A percentile compares a stretch with the other conserved stretches of the same genome.
Evolutionary conservation across 2,329 filamentous ascomycete genomes (phyloP).

Genomic region (Ophiosphaerella korrae): DNA sequence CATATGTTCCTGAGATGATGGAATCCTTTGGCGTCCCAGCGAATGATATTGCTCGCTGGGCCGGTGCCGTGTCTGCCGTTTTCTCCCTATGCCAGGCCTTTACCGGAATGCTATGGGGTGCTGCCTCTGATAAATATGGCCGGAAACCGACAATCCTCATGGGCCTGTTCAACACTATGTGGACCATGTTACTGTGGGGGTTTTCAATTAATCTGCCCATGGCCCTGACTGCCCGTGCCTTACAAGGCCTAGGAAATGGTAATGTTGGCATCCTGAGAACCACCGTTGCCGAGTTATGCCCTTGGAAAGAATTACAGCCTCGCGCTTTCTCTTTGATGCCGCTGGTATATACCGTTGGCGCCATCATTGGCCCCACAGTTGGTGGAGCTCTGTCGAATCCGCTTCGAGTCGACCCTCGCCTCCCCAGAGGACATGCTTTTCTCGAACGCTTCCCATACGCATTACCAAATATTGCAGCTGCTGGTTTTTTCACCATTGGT

Average conservation of each 20-base stretch:
- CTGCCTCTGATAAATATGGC: conserved; percentile 78
- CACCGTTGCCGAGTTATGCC: conserved; percentile 91
- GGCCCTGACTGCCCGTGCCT: conserved; percentile 76
- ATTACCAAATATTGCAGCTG: conserved; percentile 81
- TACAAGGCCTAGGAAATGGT: conserved; percentile 85
- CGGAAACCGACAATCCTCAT: conserved; percentile 84
- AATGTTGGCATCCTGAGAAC: conserved; percentile 86
- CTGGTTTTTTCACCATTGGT: conserved; percentile 77
- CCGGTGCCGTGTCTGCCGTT: conserved; percentile 86
- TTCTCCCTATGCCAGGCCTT: conserved; percentile 75
- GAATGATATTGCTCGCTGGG: conserved; percentile 63
- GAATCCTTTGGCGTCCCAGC: conserved; percentile 47
- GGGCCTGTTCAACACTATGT: conserved; percentile 77
- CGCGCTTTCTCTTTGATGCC: conserved; percentile 93
- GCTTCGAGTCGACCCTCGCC: conserved; percentile 70
- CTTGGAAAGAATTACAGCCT: conserved; percentile 82
- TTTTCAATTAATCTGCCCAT: conserved; percentile 78
- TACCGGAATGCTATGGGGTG: conserved; percentile 89
- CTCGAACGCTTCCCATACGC: conserved; percentile 80
- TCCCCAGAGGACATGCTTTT: conserved; percentile 69
- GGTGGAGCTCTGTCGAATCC: conserved; percentile 87
- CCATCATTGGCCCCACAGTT: conserved; percentile 83
- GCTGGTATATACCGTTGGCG: conserved; percentile 84
- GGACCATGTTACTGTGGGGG: conserved; percentile 80
- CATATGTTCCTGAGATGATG: conserved; percentile 74